These are phyloP conservation scores for Aspergillus neoniger DNA, from an alignment of 2,329 filamentous ascomycete species.

Conservation along the genomic window DNA sequence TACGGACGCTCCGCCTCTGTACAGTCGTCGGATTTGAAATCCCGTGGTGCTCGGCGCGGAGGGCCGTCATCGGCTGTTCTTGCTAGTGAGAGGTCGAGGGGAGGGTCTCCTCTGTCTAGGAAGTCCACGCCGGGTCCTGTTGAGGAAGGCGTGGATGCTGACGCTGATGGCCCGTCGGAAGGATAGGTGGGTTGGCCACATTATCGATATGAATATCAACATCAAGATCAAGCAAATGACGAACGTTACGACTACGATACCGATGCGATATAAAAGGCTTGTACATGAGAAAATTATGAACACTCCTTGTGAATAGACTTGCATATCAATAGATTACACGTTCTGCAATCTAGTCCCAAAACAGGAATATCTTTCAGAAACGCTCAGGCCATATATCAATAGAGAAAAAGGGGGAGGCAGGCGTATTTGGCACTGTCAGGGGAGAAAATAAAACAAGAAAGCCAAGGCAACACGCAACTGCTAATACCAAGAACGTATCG, in stretches of 20 bases:
- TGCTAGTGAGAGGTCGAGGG: constrained; percentile 20
- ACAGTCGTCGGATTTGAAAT: constrained; percentile 19
- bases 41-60: neutral
- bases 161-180: neutral
- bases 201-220: neutral
- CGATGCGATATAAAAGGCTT: neutral
- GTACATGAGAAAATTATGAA: neutral
- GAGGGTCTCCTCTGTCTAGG: constrained; percentile 39
- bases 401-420: neutral
- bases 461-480: neutral
- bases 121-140: constrained; percentile 30
- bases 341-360: neutral
- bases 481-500: constrained; percentile 11
- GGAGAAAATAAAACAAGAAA: neutral
- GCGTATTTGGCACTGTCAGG: constrained; percentile 2
- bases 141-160: constrained; percentile 29
- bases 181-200: neutral
- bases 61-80: constrained; percentile 15
- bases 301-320: neutral
- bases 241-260: neutral
- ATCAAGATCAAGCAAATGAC: neutral
- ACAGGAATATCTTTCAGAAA: neutral
- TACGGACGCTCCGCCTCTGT: constrained; percentile 26
- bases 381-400: neutral
- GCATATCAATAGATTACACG: neutral